Base-by-base conservation (phyloP, 257 asterid species). In the Apocynum venetum region DNA sequence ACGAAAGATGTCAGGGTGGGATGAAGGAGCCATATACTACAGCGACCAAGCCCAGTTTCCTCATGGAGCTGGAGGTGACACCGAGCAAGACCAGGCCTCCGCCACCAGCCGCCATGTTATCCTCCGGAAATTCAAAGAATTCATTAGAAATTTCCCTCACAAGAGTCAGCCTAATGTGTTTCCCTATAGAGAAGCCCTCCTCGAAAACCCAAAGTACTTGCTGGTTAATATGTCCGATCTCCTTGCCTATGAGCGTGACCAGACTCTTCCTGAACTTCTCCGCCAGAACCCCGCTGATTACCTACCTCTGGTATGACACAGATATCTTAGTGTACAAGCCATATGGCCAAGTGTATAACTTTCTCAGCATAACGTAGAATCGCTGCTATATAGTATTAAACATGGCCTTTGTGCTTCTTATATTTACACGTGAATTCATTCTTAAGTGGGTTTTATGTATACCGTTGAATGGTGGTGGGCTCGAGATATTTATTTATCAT, bases 21-120 rank as follows among this genome's bases (percentile, higher is more conserved):
- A 95, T 76, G 98, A 93, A 76, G 99, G 99, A 83, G 94, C 90
- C 5, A 82, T 93, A 1, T 88, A 76, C 91, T 93, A 90, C 91
- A 91, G 99, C 84, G 97, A 95, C 88, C 93, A 95, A 78, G 94
- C 99, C 31, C 99, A 93, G 84, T 95, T 89, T 76, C 97, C 98
- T 25, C 92, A 77, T 36, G 89, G 91, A 71, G 86, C 85, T n/a
- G 86, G 76, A 71, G 91, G 85, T 79, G 87, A 84, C 7, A 20
- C 71, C 6, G 96, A 87, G 25, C 89, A 83, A 67, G 78, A 85
- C 48, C 86, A 84, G 35, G 76, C 82, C 57, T 83, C 83, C 3
- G 80, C 84, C 63, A 77, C 83, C 2, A 93, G 86, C 85, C 98
- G 97, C 55, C 99, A 95, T 81, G 80, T 85, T 7, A 83, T 87